phyloP scores from a whole-genome alignment of 805 yeast species.

The Metschnikowia santaceciliae region DNA sequence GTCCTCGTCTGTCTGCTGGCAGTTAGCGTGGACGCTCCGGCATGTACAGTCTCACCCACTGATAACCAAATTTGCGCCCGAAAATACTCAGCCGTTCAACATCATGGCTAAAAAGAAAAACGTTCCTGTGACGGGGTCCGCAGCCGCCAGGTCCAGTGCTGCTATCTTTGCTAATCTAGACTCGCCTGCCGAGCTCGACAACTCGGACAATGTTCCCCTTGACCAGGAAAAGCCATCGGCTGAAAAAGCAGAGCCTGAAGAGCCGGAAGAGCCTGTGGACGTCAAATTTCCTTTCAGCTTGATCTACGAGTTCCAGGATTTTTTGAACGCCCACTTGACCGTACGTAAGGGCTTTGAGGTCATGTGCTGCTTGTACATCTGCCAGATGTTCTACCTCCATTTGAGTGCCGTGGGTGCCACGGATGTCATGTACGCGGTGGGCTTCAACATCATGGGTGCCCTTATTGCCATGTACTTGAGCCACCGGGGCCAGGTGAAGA shows the following conservation, averaged over 20 bases:
- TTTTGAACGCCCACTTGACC: slow-evolving; percentile 31
- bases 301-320: slow-evolving; percentile 35
- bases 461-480: slow-evolving; percentile 26
- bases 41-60: neutral
- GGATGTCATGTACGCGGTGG: slow-evolving; percentile 19
- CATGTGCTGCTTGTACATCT: slow-evolving; percentile 25
- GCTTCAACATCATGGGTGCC: slow-evolving; percentile 34
- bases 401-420: slow-evolving; percentile 17
- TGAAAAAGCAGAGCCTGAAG: neutral
- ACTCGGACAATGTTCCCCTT: neutral
- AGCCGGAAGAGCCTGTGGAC: slow-evolving; percentile 7
- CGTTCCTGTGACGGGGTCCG: slow-evolving; percentile 3
- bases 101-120: slow-evolving; percentile 18
- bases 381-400: slow-evolving; percentile 29
- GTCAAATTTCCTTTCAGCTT: slow-evolving; percentile 14
- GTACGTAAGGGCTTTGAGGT: slow-evolving; percentile 31
- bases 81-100: neutral
- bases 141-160: slow-evolving; percentile 17
- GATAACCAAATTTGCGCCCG: slow-evolving; percentile 3
- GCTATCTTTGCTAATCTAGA: slow-evolving; percentile 11
- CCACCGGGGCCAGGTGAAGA: slow-evolving; percentile 20
- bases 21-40: neutral
- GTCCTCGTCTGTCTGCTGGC: too few species aligned
- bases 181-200: slow-evolving; percentile 2
- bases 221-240: neutral